A percentile compares a stretch with the other conserved stretches of the same genome.
Evolutionary conservation across 306 rosid species (phyloP).

Genomic region (Vigna hirtella): DNA sequence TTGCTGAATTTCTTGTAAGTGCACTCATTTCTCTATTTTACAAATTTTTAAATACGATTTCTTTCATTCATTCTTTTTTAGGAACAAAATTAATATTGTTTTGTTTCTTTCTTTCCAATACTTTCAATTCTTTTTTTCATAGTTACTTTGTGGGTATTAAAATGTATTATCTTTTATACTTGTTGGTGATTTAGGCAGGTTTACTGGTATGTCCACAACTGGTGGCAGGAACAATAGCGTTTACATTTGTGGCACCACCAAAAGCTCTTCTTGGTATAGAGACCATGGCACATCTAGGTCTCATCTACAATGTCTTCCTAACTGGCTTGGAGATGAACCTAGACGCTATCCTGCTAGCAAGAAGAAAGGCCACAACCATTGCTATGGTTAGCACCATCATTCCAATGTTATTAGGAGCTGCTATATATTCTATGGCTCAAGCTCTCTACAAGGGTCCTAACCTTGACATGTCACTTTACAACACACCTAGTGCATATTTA

Average conservation of each 20-base stretch:
- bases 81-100: no score
- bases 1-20: constrained; percentile 50
- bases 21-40: background rate
- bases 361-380: constrained; percentile 41
- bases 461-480: background rate
- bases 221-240: rapidly evolving
- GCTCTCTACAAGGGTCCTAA: background rate
- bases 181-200: constrained; percentile 34
- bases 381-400: constrained; percentile 40
- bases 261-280: background rate
- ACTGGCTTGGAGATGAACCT: constrained; percentile 56
- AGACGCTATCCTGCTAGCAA: constrained; percentile 8
- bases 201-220: constrained; percentile 7
- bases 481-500: background rate
- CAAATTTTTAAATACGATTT: background rate
- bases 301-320: constrained; percentile 46
- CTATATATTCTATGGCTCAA: background rate
- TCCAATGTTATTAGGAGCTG: constrained; percentile 48
- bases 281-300: constrained; percentile 43
- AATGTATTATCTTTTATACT: no score
- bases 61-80: background rate
- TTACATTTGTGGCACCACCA: rapidly evolving
- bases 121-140: no score
- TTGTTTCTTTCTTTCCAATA: no score
- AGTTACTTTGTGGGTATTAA: no score